Evolutionary conservation across 768 basidiomycete species (phyloP).

Genomic region (Termitomyces sp.): DNA sequence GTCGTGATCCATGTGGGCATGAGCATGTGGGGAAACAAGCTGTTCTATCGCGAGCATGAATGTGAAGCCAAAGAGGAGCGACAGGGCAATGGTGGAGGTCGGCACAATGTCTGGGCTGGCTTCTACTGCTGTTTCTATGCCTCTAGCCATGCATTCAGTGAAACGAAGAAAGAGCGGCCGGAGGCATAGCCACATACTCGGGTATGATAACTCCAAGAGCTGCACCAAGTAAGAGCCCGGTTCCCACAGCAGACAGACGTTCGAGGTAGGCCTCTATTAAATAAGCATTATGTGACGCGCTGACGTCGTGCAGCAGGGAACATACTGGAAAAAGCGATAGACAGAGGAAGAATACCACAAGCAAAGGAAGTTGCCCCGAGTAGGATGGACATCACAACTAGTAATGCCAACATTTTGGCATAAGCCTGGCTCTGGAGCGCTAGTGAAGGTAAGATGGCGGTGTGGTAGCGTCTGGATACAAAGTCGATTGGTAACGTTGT

Average conservation of each 20-base stretch:
- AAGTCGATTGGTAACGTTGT: not conserved
- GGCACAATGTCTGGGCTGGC: slow-evolving; percentile 36
- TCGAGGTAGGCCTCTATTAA: slow-evolving; percentile 32
- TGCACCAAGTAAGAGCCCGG: slow-evolving; percentile 84
- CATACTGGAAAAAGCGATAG: slow-evolving; percentile 66
- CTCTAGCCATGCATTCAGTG: slow-evolving; percentile 37
- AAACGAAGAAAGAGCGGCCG: not conserved
- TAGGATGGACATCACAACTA: slow-evolving; percentile 54
- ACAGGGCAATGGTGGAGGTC: slow-evolving; percentile 52
- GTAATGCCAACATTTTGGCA: slow-evolving; percentile 28
- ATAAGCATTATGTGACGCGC: not conserved
- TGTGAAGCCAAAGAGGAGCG: slow-evolving; percentile 56
- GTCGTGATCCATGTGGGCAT: slow-evolving; percentile 26
- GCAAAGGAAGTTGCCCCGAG: slow-evolving; percentile 62
- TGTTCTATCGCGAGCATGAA: slow-evolving; percentile 71
- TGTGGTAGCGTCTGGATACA: not conserved
- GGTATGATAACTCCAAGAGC: slow-evolving; percentile 91
- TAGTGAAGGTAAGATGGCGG: too few species aligned
- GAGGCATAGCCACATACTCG: slow-evolving; percentile 54
- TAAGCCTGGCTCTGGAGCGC: not conserved
- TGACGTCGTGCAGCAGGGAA: slow-evolving; percentile 9
- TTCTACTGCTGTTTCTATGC: slow-evolving; percentile 56
- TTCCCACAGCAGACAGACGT: slow-evolving; percentile 54
- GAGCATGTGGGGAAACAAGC: slow-evolving; percentile 47
- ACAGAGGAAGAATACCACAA: slow-evolving; percentile 72